A percentile compares a stretch with the other conserved stretches of the same genome.
These are phyloP conservation scores for Onygenales sp. DNA, from an alignment of 2,329 filamentous ascomycete genomes.

Conservation along the genomic window DNA sequence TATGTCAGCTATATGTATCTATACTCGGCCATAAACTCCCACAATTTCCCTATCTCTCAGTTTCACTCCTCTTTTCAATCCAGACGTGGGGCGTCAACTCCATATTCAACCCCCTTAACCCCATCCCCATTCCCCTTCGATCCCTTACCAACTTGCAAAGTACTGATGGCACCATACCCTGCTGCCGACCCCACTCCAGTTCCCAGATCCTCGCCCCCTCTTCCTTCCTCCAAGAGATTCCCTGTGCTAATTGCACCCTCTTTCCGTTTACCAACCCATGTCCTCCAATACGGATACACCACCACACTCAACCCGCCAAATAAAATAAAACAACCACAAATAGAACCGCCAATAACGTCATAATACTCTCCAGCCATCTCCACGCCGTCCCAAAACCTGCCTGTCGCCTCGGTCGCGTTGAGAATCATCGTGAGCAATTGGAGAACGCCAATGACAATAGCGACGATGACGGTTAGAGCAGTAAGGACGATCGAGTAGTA, in stretches of 20 bases:
- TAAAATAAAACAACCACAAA: constrained; percentile 75
- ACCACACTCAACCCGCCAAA: constrained; percentile 65
- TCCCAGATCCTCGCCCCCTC: background rate
- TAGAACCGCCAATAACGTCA: constrained; percentile 74
- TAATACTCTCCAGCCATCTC: constrained; percentile 67
- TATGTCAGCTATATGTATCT: no score
- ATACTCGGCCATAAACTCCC: no score
- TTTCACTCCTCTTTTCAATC: no score
- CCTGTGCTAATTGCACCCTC: background rate
- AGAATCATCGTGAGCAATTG: constrained; percentile 72
- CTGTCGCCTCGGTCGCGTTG: constrained; percentile 63
- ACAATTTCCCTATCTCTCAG: no score
- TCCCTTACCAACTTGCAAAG: background rate
- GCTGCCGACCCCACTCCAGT: background rate
- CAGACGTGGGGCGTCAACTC: no score
- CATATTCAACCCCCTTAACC: background rate
- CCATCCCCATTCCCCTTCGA: background rate
- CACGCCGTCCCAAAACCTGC: constrained; percentile 86
- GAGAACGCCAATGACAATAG: constrained; percentile 74
- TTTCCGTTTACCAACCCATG: constrained; percentile 39
- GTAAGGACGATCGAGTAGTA: constrained; percentile 92
- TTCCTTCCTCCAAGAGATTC: constrained; percentile 11
- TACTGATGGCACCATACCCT: background rate
- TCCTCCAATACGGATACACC: constrained; percentile 71
- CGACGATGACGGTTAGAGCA: constrained; percentile 70